Conservation (phyloP, 208 protist species). For the Angomonas desouzai region DNA sequence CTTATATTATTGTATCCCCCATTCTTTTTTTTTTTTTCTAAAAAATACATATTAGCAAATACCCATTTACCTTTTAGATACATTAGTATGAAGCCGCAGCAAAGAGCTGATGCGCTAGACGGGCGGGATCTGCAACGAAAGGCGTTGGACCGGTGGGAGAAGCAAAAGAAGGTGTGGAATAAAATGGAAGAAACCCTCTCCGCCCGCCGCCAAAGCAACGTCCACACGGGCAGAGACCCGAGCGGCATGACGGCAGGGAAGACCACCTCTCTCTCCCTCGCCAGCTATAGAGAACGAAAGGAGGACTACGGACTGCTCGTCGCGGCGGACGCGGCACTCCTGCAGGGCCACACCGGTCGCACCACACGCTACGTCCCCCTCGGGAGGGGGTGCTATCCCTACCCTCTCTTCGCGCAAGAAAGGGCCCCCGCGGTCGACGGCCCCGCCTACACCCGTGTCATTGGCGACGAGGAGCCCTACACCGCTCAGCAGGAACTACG, state of each 20-base stretch:
- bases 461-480: conserved; percentile 12
- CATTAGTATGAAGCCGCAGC: conserved; percentile 10
- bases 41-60: not conserved
- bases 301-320: conserved; percentile 57
- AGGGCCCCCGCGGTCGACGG: conserved; percentile 35
- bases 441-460: conserved; percentile 45
- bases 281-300: conserved; percentile 25
- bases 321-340: not conserved
- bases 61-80: too few relatives aligned
- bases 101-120: conserved; percentile 31
- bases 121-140: conserved; percentile 58
- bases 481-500: not conserved
- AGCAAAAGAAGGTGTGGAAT: conserved; percentile 61
- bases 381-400: conserved; percentile 61
- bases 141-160: conserved; percentile 57
- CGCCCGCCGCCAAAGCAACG: not conserved
- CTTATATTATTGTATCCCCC: too few relatives aligned
- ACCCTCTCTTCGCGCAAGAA: conserved; percentile 57
- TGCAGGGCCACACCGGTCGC: not conserved
- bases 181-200: conserved; percentile 26
- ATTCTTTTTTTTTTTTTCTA: conserved; percentile 13
- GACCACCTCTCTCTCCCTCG: conserved; percentile 17
- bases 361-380: conserved; percentile 49
- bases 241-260: conserved; percentile 11
- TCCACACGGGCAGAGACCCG: not conserved